Conservation (phyloP, 2,329 filamentous ascomycete species). For the Ceratocystis cacaofunesta region DNA sequence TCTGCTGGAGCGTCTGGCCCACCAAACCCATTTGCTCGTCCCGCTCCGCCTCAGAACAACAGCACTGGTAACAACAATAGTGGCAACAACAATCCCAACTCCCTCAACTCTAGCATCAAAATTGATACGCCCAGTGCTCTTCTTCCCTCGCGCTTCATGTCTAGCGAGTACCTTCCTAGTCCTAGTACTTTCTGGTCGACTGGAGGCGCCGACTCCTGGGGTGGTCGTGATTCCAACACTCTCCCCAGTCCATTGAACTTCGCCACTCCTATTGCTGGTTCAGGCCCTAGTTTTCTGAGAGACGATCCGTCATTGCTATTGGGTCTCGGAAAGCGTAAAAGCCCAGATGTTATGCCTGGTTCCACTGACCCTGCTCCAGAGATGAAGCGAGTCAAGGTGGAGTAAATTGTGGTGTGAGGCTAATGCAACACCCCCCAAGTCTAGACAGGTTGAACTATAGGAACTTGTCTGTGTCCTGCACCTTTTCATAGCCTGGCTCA, state of each 20-base stretch:
- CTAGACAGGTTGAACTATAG: background rate
- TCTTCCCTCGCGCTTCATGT: slow-evolving; percentile 79
- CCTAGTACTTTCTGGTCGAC: slow-evolving; percentile 68
- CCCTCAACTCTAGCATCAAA: slow-evolving; percentile 25
- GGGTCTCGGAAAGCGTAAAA: slow-evolving; percentile 38
- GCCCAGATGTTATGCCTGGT: slow-evolving; percentile 33
- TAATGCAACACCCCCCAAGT: background rate
- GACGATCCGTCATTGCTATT: slow-evolving; percentile 31
- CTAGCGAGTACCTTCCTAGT: slow-evolving; percentile 73
- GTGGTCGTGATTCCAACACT: slow-evolving; percentile 69
- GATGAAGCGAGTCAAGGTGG: slow-evolving; percentile 39
- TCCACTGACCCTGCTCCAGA: slow-evolving; percentile 32
- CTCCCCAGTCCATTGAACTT: slow-evolving; percentile 87
- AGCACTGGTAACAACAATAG: slow-evolving; percentile 11
- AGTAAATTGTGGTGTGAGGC: slow-evolving; percentile 22
- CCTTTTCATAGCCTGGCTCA: background rate
- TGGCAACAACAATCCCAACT: slow-evolving; percentile 27
- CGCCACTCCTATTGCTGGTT: slow-evolving; percentile 58
- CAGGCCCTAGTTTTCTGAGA: slow-evolving; percentile 47
- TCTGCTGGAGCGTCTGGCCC: slow-evolving; percentile 86
- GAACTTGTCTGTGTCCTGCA: background rate
- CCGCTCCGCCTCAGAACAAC: slow-evolving; percentile 53
- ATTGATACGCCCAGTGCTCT: slow-evolving; percentile 59
- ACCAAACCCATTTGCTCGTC: slow-evolving; percentile 87
- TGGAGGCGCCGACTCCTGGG: slow-evolving; percentile 52